Evolutionary conservation across 2,329 filamentous ascomycete genomes (phyloP).

Genomic region (Beauveria caledonica): DNA sequence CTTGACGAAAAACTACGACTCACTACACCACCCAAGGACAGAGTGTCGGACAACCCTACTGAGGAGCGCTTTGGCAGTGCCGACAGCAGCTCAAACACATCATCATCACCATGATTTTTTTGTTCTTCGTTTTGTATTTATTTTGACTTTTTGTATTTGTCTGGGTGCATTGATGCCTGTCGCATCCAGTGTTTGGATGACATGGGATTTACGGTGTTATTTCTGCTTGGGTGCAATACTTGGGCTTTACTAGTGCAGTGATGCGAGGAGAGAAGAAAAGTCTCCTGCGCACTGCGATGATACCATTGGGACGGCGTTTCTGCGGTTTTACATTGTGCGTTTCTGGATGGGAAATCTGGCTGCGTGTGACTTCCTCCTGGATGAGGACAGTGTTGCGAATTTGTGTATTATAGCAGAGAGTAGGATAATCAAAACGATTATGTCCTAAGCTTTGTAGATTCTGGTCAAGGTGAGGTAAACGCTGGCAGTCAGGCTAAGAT

Average conservation of each 20-base stretch:
- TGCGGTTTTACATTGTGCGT: neutral
- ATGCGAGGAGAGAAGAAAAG: neutral
- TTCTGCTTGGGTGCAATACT: neutral
- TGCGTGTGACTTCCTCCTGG: neutral
- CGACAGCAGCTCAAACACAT: constrained; percentile 25
- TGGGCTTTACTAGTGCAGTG: neutral
- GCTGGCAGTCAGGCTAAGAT: no score
- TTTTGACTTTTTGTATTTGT: constrained; percentile 5
- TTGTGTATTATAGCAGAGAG: neutral
- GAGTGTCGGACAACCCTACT: constrained; percentile 21
- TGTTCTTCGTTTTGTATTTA: constrained; percentile 15
- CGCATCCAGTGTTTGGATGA: neutral
- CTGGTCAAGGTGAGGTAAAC: no score
- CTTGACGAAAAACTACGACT: constrained; percentile 63
- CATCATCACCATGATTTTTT: constrained; percentile 24
- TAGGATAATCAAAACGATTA: neutral
- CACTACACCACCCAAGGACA: constrained; percentile 27
- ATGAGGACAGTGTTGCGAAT: neutral
- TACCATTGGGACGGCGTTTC: constrained; percentile 10
- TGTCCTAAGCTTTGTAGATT: neutral
- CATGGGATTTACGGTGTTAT: neutral
- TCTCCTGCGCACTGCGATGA: neutral
- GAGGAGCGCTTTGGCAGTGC: constrained; percentile 26
- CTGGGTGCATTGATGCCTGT: neutral
- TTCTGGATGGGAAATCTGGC: neutral